Evolutionary conservation across 129 eudicot genomes (phyloP).

Genomic region (Smallanthus sonchifolius): DNA sequence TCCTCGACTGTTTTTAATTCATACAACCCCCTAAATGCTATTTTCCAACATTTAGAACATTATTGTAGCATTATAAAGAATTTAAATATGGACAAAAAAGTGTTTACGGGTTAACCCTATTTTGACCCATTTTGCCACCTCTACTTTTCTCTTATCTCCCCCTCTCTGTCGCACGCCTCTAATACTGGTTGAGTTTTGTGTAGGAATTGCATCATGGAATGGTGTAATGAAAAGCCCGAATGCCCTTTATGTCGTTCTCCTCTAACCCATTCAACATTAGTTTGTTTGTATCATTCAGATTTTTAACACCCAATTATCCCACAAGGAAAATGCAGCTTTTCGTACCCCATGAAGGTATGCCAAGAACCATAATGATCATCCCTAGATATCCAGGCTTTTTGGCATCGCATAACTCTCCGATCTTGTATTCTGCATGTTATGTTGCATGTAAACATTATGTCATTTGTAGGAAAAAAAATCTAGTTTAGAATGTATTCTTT

Average conservation of each 20-base stretch:
- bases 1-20: background rate
- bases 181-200: constrained; percentile 13
- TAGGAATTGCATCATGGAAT: constrained; percentile 96
- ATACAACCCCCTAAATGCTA: background rate
- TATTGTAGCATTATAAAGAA: background rate
- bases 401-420: background rate
- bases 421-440: background rate
- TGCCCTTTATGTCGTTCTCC: constrained; percentile 93
- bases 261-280: constrained; percentile 74
- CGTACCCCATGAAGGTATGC: constrained; percentile 7
- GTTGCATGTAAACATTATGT: constrained; percentile 13
- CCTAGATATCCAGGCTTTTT: background rate
- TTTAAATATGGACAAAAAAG: background rate
- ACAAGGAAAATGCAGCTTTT: background rate
- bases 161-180: background rate
- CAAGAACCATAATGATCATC: constrained; percentile 4
- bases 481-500: constrained; percentile 12
- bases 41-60: background rate
- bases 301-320: constrained; percentile 37
- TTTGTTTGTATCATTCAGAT: constrained; percentile 88
- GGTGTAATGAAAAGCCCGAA: constrained; percentile 96
- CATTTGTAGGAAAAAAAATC: background rate
- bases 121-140: background rate
- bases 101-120: background rate
- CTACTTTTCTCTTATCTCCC: background rate